Base-by-base conservation (phyloP, 1,284 basidiomycete species). In the Heterobasidion annosum region DNA sequence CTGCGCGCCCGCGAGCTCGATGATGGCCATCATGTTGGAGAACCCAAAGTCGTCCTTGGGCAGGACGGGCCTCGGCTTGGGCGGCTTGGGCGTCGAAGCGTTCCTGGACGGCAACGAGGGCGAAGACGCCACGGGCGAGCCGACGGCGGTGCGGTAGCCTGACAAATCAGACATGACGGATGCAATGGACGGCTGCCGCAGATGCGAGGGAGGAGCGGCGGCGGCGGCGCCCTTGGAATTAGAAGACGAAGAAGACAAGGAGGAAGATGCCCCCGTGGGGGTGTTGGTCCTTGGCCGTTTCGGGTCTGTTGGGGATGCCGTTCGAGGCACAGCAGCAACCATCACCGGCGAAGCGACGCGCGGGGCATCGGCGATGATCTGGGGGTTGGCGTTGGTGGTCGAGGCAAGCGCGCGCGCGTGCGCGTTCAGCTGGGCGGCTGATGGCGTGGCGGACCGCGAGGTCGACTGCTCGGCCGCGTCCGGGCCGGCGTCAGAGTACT, bases 41-140 rank as follows among this genome's bases (percentile, higher is more conserved):
- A 93, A 71, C 1, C 92, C 93, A 68, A 93, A 94, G 66, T 94
- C 90, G 63, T 92, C 85, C 58, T 79, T 80, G 25, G 87, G 82
- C 46, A 89, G 68, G 33, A 83, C 67, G 8, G 79, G 72, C 51
- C 63, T 63, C 35, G 63, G 58, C 40, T 58, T 60, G 25, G 56
- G 52, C 16, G 55, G 54, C 49, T 53, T 61, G 46, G 19, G 50
- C 7, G 58, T 53, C 49, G 57, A 55, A 59, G 68, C 1, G 61
- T 71, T 34, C 68, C 66, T 34, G 59, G 65, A 53, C 44, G 69
- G 61, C 40, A 63, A 55, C 9, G 65, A 56, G 12, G 63, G 58
- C 19, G 65, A 56, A 54, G 48, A 34, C 8, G 35, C 2, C 44
- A 35, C 32, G 67, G 60, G 57, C 70, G 66, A 32, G 69, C 63